A percentile compares a stretch with the other conserved stretches of the same genome.
phyloP scores from a whole-genome alignment of 495 filamentous ascomycete genomes.

The Entonaema liquescens region DNA sequence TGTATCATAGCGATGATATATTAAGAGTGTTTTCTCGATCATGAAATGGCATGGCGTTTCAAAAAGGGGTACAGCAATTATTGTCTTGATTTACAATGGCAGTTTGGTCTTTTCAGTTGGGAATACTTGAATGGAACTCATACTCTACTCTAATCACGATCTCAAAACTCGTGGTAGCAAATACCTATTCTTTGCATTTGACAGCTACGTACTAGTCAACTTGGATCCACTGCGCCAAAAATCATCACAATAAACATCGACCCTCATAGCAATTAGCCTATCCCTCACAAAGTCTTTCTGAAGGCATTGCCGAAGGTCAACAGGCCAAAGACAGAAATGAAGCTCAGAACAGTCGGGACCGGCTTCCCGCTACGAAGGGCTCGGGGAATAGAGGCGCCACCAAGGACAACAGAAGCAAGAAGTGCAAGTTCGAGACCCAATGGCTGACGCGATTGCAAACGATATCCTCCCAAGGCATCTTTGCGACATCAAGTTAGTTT shows the following conservation, averaged over 20 bases:
- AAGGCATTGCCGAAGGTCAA: constrained; percentile 68
- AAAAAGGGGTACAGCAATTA: constrained; percentile 2
- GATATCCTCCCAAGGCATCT: constrained; percentile 75
- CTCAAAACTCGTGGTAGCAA: neutral
- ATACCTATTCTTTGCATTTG: neutral
- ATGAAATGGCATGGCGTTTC: constrained; percentile 34
- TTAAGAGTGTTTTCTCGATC: neutral
- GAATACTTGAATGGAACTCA: neutral
- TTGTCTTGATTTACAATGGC: constrained; percentile 12
- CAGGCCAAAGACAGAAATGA: constrained; percentile 68
- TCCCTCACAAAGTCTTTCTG: constrained; percentile 45
- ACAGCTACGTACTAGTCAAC: constrained; percentile 5
- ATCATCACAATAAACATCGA: neutral
- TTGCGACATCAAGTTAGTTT: constrained; percentile 19
- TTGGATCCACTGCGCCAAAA: constrained; percentile 3
- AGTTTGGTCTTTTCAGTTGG: neutral
- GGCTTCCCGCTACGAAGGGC: constrained; percentile 82
- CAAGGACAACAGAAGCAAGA: constrained; percentile 82
- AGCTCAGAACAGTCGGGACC: constrained; percentile 75
- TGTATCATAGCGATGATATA: constrained; percentile 5
- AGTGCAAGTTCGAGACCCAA: constrained; percentile 80
- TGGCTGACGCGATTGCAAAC: constrained; percentile 69
- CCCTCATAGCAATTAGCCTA: constrained; percentile 6
- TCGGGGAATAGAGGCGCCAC: constrained; percentile 81
- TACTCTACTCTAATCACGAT: constrained; percentile 17